These are phyloP conservation scores for Helicostylum pulchrum DNA, from an alignment of 192 early-diverging fungal species.

Conservation along the genomic window DNA sequence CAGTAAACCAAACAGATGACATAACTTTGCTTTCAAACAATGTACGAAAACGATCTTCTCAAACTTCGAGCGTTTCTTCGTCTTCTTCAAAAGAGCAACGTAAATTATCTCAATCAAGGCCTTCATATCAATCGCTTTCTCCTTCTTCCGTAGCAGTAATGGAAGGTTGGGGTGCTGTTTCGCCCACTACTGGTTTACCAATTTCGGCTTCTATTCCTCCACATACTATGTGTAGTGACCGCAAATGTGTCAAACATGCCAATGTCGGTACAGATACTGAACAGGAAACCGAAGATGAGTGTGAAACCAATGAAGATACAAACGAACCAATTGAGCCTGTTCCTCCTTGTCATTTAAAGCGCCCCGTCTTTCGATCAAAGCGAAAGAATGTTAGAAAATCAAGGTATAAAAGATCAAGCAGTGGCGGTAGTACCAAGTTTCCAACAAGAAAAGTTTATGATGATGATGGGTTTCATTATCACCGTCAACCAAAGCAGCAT, in stretches of 20 bases:
- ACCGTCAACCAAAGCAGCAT: not conserved
- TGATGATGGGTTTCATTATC: not conserved
- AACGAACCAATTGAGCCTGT: not conserved
- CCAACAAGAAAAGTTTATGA: not conserved
- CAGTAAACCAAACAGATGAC: not conserved
- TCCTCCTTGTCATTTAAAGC: not conserved
- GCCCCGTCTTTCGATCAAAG: not conserved
- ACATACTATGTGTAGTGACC: slow-evolving; percentile 2
- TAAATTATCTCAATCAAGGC: not conserved
- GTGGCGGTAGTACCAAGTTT: not conserved
- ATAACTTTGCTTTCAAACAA: too few relatives aligned
- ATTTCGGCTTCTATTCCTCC: slow-evolving; percentile 27
- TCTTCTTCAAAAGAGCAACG: not conserved
- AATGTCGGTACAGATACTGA: not conserved
- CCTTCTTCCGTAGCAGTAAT: slow-evolving; percentile 16
- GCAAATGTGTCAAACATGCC: not conserved
- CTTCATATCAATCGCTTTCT: not conserved
- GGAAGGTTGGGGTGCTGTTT: slow-evolving; percentile 20
- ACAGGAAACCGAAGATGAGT: not conserved
- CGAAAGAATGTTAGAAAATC: not conserved
- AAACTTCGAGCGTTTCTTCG: not conserved
- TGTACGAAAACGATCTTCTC: too few relatives aligned
- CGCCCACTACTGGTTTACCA: slow-evolving; percentile 22
- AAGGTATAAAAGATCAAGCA: slow-evolving; percentile 1
- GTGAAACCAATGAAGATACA: not conserved